Conservation (phyloP, 192 early-diverging fungal species). For the Coemansia nantahalensis region DNA sequence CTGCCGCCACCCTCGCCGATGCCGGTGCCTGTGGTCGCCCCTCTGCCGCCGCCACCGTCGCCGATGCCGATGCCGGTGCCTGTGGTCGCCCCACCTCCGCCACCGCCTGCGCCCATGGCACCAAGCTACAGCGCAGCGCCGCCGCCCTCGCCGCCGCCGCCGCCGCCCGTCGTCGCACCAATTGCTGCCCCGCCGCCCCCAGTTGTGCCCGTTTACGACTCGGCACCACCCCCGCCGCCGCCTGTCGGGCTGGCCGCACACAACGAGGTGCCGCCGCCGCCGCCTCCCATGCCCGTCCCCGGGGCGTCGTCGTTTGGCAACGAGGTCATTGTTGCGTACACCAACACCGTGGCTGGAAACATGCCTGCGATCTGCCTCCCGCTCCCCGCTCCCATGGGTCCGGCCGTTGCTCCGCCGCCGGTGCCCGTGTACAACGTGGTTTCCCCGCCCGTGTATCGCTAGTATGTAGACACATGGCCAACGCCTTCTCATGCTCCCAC, state of each 20-base stretch:
- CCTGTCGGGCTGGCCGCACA: constrained; percentile 14
- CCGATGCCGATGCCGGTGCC: not conserved
- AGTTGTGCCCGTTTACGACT: constrained; percentile 7
- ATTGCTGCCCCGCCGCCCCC: not conserved
- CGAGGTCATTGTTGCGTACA: constrained; percentile 40
- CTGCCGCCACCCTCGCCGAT: constrained; percentile 2
- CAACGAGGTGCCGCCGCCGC: constrained; percentile 10
- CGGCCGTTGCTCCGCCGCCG: constrained; percentile 9
- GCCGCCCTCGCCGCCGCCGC: constrained; percentile 7
- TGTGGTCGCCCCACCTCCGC: no score
- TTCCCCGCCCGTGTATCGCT: constrained; percentile 16
- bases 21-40: constrained; percentile 5
- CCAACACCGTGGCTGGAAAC: constrained; percentile 37
- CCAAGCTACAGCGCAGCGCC: constrained; percentile 1
- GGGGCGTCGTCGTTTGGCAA: constrained; percentile 17
- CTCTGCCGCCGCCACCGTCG: constrained; percentile 7
- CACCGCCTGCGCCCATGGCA: not conserved
- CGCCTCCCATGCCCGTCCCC: constrained; percentile 5
- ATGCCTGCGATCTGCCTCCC: constrained; percentile 52
- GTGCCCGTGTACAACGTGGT: constrained; percentile 41
- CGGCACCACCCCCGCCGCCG: not conserved
- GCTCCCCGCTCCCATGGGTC: constrained; percentile 19
- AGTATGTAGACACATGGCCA: no score
- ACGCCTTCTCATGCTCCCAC: no score
- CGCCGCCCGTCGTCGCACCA: constrained; percentile 1